Percentiles rank a stretch among this genome's conserved stretches.
These are phyloP conservation scores for Raphanus sativus DNA, from an alignment of 345 rosid genomes.

Conservation along the genomic window DNA sequence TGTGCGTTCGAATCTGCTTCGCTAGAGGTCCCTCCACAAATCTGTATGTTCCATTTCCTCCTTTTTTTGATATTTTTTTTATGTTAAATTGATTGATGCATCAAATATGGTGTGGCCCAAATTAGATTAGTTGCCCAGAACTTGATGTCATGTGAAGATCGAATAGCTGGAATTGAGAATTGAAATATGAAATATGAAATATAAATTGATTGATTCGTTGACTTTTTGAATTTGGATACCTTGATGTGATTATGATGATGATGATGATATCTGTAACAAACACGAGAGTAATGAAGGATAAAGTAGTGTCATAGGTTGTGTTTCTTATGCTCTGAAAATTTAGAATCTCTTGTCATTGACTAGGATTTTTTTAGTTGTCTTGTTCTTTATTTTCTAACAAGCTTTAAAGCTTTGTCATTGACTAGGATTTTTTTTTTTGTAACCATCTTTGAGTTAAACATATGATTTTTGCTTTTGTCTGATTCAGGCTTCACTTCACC, in stretches of 20 bases:
- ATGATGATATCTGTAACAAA: background rate
- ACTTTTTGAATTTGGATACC: conserved; percentile 4
- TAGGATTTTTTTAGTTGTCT: too few species aligned
- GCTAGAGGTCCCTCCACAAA: conserved; percentile 86
- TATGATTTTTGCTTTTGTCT: conserved; percentile 13
- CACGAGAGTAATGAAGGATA: background rate
- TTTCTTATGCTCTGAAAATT: background rate
- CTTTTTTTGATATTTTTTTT: conserved; percentile 17
- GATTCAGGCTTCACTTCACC: conserved; percentile 77
- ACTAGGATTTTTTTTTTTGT: background rate
- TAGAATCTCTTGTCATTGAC: background rate
- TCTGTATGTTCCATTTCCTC: conserved; percentile 51
- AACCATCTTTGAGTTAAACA: background rate
- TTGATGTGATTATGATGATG: background rate
- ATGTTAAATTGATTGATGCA: background rate
- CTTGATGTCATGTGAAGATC: conserved; percentile 6
- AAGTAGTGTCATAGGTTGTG: background rate
- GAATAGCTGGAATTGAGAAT: conserved; percentile 12
- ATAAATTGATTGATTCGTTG: background rate
- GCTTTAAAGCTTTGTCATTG: conserved; percentile 13
- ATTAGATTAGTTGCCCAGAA: background rate
- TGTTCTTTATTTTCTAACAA: background rate
- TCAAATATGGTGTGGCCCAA: background rate
- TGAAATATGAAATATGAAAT: background rate
- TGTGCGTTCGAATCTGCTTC: conserved; percentile 90